Conservation (phyloP, 371 early-diverging fungal species). For the Mucor sp. region DNA sequence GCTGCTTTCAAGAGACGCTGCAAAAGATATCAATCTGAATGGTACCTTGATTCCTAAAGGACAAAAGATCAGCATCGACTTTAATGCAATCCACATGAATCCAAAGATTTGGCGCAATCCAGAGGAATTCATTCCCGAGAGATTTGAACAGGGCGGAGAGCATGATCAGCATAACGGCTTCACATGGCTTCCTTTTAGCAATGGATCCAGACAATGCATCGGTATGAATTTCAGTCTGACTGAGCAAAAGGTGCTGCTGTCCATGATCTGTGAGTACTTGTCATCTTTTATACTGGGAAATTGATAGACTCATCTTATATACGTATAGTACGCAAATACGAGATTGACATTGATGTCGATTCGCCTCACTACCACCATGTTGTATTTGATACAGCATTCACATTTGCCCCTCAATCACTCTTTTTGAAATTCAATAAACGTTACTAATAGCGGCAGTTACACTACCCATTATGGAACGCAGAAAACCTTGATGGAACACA, state of each 20-base stretch:
- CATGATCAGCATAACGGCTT: constrained; percentile 26
- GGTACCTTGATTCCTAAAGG: constrained; percentile 17
- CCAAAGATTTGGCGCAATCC: constrained; percentile 43
- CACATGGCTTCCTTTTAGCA: constrained; percentile 56
- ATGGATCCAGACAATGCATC: constrained; percentile 57
- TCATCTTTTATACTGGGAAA: neutral
- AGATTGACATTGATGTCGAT: neutral
- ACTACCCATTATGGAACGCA: neutral
- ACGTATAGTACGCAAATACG: constrained; percentile 2
- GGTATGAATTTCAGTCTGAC: constrained; percentile 62
- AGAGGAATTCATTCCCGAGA: constrained; percentile 51
- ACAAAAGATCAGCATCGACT: constrained; percentile 13
- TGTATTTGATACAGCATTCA: neutral
- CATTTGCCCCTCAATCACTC: neutral
- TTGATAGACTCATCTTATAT: neutral
- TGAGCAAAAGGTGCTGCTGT: constrained; percentile 56
- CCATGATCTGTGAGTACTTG: constrained; percentile 44
- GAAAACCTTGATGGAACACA: neutral
- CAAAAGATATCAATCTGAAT: constrained; percentile 7
- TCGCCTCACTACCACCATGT: constrained; percentile 2
- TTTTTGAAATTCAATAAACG: neutral
- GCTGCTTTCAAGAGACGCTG: constrained; percentile 14
- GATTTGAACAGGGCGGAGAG: constrained; percentile 45
- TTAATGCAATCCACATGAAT: constrained; percentile 25
- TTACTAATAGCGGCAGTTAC: constrained; percentile 1